Base-by-base conservation (phyloP, 2,329 filamentous ascomycete species). In the Epichloe elymi region DNA sequence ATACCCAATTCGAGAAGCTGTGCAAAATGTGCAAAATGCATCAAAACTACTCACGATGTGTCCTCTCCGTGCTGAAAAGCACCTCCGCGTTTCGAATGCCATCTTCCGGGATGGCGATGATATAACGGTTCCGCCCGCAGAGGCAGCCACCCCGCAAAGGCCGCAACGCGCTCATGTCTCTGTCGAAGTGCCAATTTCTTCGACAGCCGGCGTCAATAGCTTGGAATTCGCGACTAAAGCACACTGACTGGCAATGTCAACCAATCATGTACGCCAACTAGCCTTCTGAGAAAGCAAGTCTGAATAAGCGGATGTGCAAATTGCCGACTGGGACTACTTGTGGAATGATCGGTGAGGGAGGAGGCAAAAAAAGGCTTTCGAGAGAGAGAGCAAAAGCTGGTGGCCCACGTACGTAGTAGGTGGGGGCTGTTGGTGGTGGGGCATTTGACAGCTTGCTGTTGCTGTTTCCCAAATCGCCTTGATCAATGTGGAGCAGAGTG, bases 91-190 rank as follows among this genome's bases (percentile, higher is more conserved):
- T 68, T 36, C 80, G 70, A 39, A 70, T 67, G 40, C 76, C 71
- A 58, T 74, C 67, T 19, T 72, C 65, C 1, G 88, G 88, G 23
- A 91, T 74, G 44, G 79, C 69, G 58, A 95, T 80, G 52, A 82
- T 74, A 69, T 95, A 95, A 62, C 83, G 77, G 62, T 93, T 95
- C 54, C 90, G 81, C 52, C 89, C 88, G 66, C 90, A 96, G 49
- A 85, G 82, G 71, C 90, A 95, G 56, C 82, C 79, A 60, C 89
- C 89, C 56, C 78, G 80, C 52, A 95, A 75, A 39, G 75, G 75
- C 54, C 77, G 70, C 52, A 67, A 62, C 48, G 67, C 63, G 61
- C 63, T 72, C 75, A 78, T 79, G 51, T 46, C 19, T 14, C 15
- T 11, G 30, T 19, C 20, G 11, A 15, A 40, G 3, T 11, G 8